Percentiles rank a stretch among this genome's conserved stretches.
These are phyloP conservation scores for Triglochin maritima DNA, from an alignment of 106 monocot genomes.

Conservation along the genomic window DNA sequence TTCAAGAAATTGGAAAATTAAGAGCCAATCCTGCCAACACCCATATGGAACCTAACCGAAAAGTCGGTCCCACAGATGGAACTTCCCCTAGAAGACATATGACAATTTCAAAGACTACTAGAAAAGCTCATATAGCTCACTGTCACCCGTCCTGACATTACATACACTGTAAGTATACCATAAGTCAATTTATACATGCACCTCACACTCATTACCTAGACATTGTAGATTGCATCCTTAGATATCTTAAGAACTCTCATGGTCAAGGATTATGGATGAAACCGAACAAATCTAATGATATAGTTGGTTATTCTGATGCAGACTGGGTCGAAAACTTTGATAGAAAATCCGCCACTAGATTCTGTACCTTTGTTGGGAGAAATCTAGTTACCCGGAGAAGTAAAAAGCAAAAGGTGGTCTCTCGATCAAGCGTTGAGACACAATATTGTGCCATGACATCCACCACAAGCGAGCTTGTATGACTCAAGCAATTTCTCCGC, in stretches of 20 bases:
- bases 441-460: conserved; percentile 1
- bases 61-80: not conserved
- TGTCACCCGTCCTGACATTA: not conserved
- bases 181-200: not conserved
- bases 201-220: not conserved
- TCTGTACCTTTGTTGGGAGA: not conserved
- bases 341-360: not conserved
- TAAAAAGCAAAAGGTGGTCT: not conserved
- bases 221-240: not conserved
- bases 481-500: not conserved
- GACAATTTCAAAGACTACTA: not conserved
- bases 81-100: not conserved
- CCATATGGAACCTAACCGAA: not conserved
- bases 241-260: not conserved
- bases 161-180: not conserved
- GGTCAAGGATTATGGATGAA: not conserved
- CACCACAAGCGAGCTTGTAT: not conserved
- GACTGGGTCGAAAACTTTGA: not conserved
- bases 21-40: too few relatives aligned
- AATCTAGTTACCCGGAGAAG: not conserved
- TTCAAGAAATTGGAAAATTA: too few relatives aligned
- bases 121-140: conserved; percentile 4
- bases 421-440: not conserved
- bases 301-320: not conserved
- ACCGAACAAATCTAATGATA: not conserved